These are phyloP conservation scores for Aquilaria yunnanensis DNA, from an alignment of 345 rosid species.

Conservation along the genomic window DNA sequence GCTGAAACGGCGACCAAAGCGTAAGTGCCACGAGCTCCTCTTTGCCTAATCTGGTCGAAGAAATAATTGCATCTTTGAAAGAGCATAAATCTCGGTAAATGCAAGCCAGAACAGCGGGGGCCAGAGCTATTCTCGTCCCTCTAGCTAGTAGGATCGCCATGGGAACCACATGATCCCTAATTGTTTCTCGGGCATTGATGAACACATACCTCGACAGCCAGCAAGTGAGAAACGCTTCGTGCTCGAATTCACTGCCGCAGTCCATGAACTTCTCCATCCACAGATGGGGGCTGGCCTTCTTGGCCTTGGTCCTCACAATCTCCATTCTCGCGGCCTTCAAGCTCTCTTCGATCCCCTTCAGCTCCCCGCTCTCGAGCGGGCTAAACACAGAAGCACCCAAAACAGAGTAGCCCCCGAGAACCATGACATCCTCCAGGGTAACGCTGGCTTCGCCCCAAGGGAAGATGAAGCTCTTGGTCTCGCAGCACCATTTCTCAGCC, in stretches of 20 bases:
- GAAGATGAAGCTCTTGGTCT: constrained; percentile 23
- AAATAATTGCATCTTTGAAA: constrained; percentile 3
- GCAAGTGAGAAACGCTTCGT: constrained; percentile 16
- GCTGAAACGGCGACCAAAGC: constrained; percentile 17
- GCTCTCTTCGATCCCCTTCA: constrained; percentile 1
- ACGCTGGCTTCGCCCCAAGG: constrained; percentile 29
- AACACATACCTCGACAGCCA: constrained; percentile 18
- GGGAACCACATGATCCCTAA: background rate
- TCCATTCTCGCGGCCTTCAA: background rate
- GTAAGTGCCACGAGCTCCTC: background rate
- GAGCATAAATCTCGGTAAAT: constrained; percentile 16
- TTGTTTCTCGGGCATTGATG: background rate
- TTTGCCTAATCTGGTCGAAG: background rate
- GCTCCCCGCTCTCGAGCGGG: background rate
- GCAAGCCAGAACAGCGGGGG: constrained; percentile 18
- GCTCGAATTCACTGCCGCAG: constrained; percentile 10
- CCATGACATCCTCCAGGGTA: constrained; percentile 22
- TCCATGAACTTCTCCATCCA: constrained; percentile 12
- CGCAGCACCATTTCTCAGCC: constrained; percentile 20
- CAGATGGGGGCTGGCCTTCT: background rate
- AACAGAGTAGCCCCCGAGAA: constrained; percentile 16
- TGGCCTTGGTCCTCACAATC: background rate
- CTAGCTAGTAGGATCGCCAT: constrained; percentile 16
- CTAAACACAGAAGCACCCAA: constrained; percentile 23
- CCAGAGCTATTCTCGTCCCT: constrained; percentile 13